These are phyloP conservation scores for Pinguiococcus pyrenoidosus DNA, from an alignment of 108 stramenopile species.

Conservation along the genomic window DNA sequence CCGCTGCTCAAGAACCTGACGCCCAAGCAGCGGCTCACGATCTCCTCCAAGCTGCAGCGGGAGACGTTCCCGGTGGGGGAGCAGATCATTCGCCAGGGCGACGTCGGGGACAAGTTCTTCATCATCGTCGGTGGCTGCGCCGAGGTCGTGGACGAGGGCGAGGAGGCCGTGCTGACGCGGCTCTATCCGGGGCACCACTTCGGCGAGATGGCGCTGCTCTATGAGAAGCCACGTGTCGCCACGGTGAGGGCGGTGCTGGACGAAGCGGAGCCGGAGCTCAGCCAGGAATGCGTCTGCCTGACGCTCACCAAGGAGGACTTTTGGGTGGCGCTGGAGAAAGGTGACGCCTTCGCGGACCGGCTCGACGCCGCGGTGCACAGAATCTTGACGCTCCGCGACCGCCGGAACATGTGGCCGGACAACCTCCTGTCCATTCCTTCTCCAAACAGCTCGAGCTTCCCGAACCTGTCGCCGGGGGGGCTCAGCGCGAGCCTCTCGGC, in stretches of 20 bases:
- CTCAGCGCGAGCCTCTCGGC: too few species aligned
- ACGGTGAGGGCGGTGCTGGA: conserved; percentile 12
- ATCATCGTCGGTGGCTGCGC: conserved; percentile 8
- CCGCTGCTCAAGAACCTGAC: conserved; percentile 4
- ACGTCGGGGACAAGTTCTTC: conserved; percentile 55
- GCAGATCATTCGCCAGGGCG: conserved; percentile 57
- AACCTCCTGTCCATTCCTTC: too few species aligned
- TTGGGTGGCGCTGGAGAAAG: neutral
- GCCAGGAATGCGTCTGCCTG: neutral
- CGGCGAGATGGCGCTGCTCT: conserved; percentile 87
- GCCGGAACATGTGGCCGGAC: neutral
- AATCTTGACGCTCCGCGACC: neutral
- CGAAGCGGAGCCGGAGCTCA: too few species aligned
- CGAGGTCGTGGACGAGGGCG: neutral
- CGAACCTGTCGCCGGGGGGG: too few species aligned
- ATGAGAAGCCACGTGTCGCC: conserved; percentile 69
- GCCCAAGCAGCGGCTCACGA: neutral
- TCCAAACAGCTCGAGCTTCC: too few species aligned
- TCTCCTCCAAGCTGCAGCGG: conserved; percentile 21
- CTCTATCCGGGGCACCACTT: conserved; percentile 70
- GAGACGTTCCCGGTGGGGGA: conserved; percentile 39
- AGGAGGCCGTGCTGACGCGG: conserved; percentile 5
- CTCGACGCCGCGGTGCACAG: too few species aligned
- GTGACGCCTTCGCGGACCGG: neutral
- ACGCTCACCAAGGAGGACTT: conserved; percentile 17